Evolutionary conservation across 179 eudicot genomes (phyloP).

Genomic region (Silene noctiflora): DNA sequence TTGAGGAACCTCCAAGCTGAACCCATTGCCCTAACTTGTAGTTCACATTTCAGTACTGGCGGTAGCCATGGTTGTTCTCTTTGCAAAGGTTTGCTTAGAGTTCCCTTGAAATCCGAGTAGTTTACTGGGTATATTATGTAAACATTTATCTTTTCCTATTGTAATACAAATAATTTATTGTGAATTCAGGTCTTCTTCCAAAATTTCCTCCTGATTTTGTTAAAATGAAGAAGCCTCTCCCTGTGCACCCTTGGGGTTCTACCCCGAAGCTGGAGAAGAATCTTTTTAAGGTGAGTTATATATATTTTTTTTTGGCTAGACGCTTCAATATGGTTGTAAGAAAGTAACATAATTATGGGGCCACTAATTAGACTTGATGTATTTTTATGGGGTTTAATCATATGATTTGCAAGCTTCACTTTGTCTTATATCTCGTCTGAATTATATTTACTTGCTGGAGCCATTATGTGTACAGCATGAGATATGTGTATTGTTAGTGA

Average conservation of each 20-base stretch:
- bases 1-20: constrained; percentile 70
- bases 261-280: constrained; percentile 81
- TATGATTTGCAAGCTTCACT: neutral
- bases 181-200: constrained; percentile 63
- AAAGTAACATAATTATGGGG: neutral
- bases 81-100: constrained; percentile 68
- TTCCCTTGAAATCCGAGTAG: neutral
- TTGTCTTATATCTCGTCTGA: neutral
- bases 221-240: constrained; percentile 58
- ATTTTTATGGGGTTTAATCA: neutral
- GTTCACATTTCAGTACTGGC: constrained; percentile 60
- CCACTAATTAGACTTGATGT: neutral
- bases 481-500: neutral
- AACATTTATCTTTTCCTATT: neutral
- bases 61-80: constrained; percentile 72
- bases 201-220: constrained; percentile 87
- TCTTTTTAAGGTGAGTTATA: constrained; percentile 71
- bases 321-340: neutral
- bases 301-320: neutral
- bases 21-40: constrained; percentile 62
- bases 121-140: neutral
- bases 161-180: constrained; percentile 17
- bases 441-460: neutral
- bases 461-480: neutral
- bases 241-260: constrained; percentile 72